Conservation (phyloP, 2,329 filamentous ascomycete species). For the Raffaelea deltoideospora region DNA sequence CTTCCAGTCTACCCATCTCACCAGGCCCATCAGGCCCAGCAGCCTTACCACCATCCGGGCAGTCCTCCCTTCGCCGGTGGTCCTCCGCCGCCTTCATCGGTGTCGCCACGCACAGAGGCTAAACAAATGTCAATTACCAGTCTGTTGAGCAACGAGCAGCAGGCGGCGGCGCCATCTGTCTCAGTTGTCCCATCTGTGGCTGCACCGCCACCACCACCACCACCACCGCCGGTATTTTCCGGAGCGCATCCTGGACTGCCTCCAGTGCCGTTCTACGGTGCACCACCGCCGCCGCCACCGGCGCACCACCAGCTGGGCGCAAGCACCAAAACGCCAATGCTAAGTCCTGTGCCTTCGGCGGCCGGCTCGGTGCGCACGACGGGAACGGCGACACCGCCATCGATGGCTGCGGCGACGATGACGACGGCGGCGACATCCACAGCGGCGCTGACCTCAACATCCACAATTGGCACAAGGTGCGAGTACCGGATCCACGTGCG, state of each 20-base stretch:
- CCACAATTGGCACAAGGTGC: constrained; percentile 4
- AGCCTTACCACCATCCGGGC: not conserved
- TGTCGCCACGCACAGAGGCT: constrained; percentile 13
- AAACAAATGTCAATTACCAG: constrained; percentile 18
- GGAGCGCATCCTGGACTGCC: not conserved
- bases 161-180: not conserved
- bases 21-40: no score
- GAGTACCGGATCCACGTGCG: constrained; percentile 43
- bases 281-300: not conserved
- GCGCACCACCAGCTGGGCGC: not conserved
- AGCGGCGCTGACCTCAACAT: not conserved
- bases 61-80: constrained; percentile 1
- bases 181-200: not conserved
- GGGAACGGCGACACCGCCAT: not conserved
- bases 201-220: no score
- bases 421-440: not conserved
- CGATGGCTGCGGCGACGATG: not conserved
- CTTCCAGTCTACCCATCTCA: no score
- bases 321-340: constrained; percentile 4
- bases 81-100: constrained; percentile 2
- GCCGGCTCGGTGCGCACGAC: not conserved
- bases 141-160: constrained; percentile 13
- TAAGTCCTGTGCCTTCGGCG: constrained; percentile 3
- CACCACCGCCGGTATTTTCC: not conserved
- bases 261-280: not conserved